These are phyloP conservation scores for Trametes polyzona DNA, from an alignment of 1,284 basidiomycete species.

Conservation along the genomic window DNA sequence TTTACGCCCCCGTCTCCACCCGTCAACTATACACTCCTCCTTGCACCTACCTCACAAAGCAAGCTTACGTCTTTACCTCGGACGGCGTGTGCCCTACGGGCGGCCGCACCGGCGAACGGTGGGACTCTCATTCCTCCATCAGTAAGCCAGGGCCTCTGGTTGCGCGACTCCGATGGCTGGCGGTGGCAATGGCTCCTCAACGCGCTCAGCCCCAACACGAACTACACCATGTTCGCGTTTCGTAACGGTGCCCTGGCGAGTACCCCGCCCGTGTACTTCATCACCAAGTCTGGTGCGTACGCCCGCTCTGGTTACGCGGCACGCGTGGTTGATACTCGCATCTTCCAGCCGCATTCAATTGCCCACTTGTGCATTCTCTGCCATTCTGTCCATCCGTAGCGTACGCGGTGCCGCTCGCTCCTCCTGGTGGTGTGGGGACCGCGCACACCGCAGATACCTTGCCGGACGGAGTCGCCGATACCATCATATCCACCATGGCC, in stretches of 20 bases:
- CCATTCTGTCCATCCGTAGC: conserved; percentile 75
- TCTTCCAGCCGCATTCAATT: conserved; percentile 64
- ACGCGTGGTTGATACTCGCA: conserved; percentile 2
- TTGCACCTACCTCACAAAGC: conserved; percentile 49
- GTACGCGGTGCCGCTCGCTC: conserved; percentile 71
- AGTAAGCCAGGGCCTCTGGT: conserved; percentile 52
- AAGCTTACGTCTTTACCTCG: conserved; percentile 49
- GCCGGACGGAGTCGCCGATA: conserved; percentile 49
- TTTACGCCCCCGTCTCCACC: conserved; percentile 44
- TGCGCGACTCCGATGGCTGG: conserved; percentile 61
- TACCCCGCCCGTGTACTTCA: conserved; percentile 64
- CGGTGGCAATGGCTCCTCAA: conserved; percentile 67
- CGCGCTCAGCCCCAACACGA: conserved; percentile 61
- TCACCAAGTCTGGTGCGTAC: conserved; percentile 68
- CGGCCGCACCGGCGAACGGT: conserved; percentile 30
- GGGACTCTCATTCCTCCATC: conserved; percentile 12
- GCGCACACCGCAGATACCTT: conserved; percentile 58
- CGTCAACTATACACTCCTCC: conserved; percentile 57
- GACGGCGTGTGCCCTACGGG: conserved; percentile 61
- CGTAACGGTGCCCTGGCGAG: conserved; percentile 53
- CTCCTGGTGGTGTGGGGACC: conserved; percentile 43
- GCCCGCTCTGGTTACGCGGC: neutral
- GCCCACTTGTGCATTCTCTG: conserved; percentile 72
- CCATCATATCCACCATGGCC: conserved; percentile 62
- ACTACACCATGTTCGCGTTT: conserved; percentile 72